Percentiles rank a stretch among this genome's conserved stretches.
Evolutionary conservation across 164 flowering plant species (phyloP).

Genomic region (Santalum album): DNA sequence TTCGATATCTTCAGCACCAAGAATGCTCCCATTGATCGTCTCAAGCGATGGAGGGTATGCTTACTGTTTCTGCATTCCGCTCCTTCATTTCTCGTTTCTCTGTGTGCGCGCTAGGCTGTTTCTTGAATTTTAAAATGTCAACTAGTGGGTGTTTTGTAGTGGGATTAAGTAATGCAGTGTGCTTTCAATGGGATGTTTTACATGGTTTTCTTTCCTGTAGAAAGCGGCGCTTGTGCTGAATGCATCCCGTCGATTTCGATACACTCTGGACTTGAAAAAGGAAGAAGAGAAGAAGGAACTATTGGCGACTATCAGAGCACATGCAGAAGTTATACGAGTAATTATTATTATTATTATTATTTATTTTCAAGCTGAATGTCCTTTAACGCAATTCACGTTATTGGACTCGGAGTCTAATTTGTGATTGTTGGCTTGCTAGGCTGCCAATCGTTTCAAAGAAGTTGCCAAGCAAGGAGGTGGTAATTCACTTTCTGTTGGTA

Average conservation of each 20-base stretch:
- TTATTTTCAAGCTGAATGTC: neutral
- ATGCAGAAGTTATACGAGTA: conserved; percentile 92
- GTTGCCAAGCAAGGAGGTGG: conserved; percentile 47
- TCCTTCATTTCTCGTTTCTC: neutral
- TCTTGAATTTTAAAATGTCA: neutral
- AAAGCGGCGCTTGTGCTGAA: conserved; percentile 97
- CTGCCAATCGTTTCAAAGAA: conserved; percentile 76
- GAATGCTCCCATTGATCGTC: conserved; percentile 59
- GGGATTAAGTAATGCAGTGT: neutral
- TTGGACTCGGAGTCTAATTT: conserved; percentile 1
- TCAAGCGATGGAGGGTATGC: conserved; percentile 80
- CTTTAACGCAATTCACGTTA: neutral
- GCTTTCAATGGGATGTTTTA: no score
- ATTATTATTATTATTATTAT: conserved; percentile 4
- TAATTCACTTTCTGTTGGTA: conserved; percentile 18
- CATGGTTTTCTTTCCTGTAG: conserved; percentile 24
- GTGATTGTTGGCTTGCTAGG: conserved; percentile 34
- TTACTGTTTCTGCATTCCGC: neutral
- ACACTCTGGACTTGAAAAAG: conserved; percentile 85
- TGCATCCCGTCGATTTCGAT: conserved; percentile 96
- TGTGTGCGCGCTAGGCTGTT: neutral
- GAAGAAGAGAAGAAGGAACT: conserved; percentile 66
- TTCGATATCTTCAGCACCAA: conserved; percentile 63
- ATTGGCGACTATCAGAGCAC: conserved; percentile 72
- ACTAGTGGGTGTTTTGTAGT: neutral